phyloP scores from a whole-genome alignment of 306 rosid genomes.

The Luffa aegyptiaca region DNA sequence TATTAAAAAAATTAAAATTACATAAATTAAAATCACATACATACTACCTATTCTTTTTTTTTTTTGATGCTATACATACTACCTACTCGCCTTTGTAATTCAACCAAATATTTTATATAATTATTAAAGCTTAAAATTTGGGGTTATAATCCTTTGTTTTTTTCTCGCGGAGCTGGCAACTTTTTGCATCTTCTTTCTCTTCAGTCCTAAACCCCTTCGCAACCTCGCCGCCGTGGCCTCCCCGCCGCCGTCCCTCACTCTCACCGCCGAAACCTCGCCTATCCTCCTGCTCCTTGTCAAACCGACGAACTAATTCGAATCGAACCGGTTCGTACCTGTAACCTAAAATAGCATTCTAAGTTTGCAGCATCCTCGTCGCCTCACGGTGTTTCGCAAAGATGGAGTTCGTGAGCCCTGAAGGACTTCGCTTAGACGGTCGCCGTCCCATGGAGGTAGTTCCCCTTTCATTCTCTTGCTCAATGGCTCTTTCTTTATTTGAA shows the following conservation, averaged over 20 bases:
- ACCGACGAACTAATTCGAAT: no score
- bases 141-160: no score
- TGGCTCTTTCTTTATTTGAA: neutral
- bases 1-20: no score
- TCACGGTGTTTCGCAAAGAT: constrained; percentile 17
- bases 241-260: neutral
- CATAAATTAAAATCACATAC: no score
- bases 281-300: no score
- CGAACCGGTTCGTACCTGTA: neutral
- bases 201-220: neutral
- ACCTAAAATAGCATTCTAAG: neutral
- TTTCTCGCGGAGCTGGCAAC: no score
- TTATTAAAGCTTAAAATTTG: no score
- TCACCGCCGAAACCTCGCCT: neutral
- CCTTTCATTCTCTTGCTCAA: neutral
- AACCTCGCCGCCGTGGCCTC: neutral
- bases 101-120: no score
- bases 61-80: no score
- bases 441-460: constrained; percentile 38
- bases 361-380: neutral
- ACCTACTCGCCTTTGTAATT: no score
- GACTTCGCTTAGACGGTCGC: constrained; percentile 89
- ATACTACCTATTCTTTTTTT: no score
- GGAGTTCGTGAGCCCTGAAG: constrained; percentile 91
- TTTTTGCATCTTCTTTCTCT: neutral